Conservation (phyloP, 176 grass and related monocot species). For the Bonia amplexicaulis region DNA sequence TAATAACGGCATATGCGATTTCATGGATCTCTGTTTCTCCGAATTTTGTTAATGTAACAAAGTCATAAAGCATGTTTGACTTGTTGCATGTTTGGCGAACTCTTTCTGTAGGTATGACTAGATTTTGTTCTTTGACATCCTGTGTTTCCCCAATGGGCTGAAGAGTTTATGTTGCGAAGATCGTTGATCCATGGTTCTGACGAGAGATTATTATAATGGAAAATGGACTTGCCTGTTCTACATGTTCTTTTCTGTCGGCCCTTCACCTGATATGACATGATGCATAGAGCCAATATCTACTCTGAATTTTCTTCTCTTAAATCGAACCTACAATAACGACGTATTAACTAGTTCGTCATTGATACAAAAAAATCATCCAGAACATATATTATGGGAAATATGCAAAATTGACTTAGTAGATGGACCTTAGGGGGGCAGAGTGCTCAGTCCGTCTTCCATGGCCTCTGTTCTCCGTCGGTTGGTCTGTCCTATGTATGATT, state of each 20-base stretch:
- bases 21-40: not conserved
- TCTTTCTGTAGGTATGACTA: not conserved
- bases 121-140: not conserved
- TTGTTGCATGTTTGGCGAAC: not conserved
- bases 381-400: too few species aligned
- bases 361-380: too few species aligned
- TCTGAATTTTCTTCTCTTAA: not conserved
- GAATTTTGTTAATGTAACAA: not conserved
- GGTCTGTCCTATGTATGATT: too few species aligned
- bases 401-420: too few species aligned
- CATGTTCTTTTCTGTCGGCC: not conserved
- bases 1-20: not conserved
- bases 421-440: too few species aligned
- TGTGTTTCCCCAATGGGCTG: too few species aligned
- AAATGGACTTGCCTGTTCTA: not conserved
- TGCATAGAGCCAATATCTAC: not conserved
- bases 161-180: not conserved
- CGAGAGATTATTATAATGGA: too few species aligned
- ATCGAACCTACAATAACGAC: not conserved
- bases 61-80: not conserved
- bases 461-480: too few species aligned
- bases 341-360: not conserved
- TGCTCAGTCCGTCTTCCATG: too few species aligned
- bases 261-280: not conserved
- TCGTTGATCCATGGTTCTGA: not conserved